Percentiles rank a stretch among this genome's conserved stretches.
Evolutionary conservation across 1,284 basidiomycete species (phyloP).

Genomic region (Takashimella tepidaria): DNA sequence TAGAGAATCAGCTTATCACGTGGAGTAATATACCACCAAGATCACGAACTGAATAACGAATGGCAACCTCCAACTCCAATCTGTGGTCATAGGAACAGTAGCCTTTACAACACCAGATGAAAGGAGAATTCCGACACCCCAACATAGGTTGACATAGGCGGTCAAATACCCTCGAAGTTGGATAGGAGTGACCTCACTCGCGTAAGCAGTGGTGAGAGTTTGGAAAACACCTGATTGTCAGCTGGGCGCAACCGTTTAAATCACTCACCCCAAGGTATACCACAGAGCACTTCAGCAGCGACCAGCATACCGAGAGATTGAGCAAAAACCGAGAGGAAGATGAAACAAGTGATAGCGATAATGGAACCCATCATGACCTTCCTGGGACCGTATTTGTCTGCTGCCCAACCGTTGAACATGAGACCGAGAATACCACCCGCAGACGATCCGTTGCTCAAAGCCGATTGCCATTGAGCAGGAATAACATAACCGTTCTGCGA

Average conservation of each 20-base stretch:
- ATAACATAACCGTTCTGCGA: not conserved
- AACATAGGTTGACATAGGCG: constrained; percentile 40
- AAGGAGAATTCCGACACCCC: constrained; percentile 33
- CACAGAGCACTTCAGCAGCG: constrained; percentile 18
- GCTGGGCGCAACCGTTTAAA: not conserved
- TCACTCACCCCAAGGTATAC: not conserved
- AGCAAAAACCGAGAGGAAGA: constrained; percentile 47
- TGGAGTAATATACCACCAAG: not conserved
- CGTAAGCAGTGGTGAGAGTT: constrained; percentile 47
- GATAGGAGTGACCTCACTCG: constrained; percentile 43
- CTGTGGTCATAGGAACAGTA: constrained; percentile 20
- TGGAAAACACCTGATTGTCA: constrained; percentile 41
- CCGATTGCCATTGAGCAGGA: not conserved
- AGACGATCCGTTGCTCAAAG: not conserved
- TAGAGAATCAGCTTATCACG: not conserved
- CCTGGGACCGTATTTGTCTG: constrained; percentile 38
- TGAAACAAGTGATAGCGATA: constrained; percentile 32
- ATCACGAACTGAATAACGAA: not conserved
- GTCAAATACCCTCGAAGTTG: constrained; percentile 41
- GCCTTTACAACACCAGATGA: constrained; percentile 42
- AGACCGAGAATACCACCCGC: not conserved
- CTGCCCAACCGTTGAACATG: constrained; percentile 28
- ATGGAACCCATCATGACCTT: constrained; percentile 36
- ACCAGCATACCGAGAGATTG: constrained; percentile 41
- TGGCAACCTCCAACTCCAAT: constrained; percentile 22